Evolutionary conservation across 768 basidiomycete genomes (phyloP), one percentile per base, ranked within the genome.

Genomic region (Mycena filopes): DNA sequence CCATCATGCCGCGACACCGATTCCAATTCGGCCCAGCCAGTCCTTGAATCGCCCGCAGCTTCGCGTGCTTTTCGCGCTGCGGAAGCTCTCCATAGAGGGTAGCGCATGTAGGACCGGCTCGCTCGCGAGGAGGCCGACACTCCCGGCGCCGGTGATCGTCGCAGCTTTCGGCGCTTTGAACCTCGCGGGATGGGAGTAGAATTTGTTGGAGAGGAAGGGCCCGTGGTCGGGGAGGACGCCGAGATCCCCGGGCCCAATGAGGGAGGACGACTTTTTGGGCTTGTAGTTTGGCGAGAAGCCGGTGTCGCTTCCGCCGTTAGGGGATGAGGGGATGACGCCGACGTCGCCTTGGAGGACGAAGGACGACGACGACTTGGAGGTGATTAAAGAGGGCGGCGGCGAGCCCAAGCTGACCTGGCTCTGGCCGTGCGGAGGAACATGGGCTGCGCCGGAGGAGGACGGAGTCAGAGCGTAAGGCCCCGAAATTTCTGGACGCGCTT

Each of bases 81-180:
- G 79, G 70, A 84, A 82, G 69, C 82, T 84, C 71, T 86, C 85
- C 55, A 81, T 73, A 3, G 84, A 84, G 8, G 83, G 79, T 15
- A 78, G 77, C 25, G 71, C 73, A 40, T 79, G 77, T 56, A 83
- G 72, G 15, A 58, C 63, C 21, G 65, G 69, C 42, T 64, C 59
- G 55, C 57, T 57, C 15, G 61, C 53, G 43, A 61, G 63, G 2
- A 64, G 38, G 5, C 62, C 65, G 6, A 60, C 33, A 31, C 49
- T 48, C 12, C 58, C 57, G 5, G 63, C 38, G 48, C 55, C 49
- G 16, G 65, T 21, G 54, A 70, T 4, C n/a, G 69, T 67, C 2
- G 63, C 49, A 13, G 65, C 60, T 25, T 65, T 69, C 38, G 38
- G n/a, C 0, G 62, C 4, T n/a, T 61, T 56, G 8, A 40, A 58